Evolutionary conservation across 768 basidiomycete species (phyloP).

Genomic region (Phanerodontia chrysosporium): DNA sequence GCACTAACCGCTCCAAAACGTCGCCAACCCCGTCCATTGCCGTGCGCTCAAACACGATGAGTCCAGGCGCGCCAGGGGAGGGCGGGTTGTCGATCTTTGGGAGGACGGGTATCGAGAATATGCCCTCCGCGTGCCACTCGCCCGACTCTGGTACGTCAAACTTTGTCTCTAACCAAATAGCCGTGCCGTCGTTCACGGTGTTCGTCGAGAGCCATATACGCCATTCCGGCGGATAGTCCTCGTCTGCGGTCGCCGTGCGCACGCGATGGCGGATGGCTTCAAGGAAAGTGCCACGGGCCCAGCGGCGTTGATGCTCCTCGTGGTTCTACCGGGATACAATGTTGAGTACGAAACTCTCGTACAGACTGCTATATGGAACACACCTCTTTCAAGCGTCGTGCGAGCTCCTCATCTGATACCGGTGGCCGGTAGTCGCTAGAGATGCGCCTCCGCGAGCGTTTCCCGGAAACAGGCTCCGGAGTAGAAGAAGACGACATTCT

Average conservation of each 20-base stretch:
- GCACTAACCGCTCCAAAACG: slow-evolving; percentile 59
- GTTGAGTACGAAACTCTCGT: background rate
- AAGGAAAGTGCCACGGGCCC: slow-evolving; percentile 73
- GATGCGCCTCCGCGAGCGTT: slow-evolving; percentile 34
- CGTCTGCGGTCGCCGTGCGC: slow-evolving; percentile 23
- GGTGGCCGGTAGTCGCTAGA: slow-evolving; percentile 47
- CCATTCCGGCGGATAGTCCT: slow-evolving; percentile 40
- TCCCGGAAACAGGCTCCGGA: slow-evolving; percentile 22
- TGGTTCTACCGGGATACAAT: slow-evolving; percentile 49
- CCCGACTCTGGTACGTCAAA: slow-evolving; percentile 67
- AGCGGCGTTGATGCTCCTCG: slow-evolving; percentile 65
- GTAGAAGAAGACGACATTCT: slow-evolving; percentile 14
- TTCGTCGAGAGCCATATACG: slow-evolving; percentile 73
- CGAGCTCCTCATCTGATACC: slow-evolving; percentile 61
- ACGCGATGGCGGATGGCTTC: slow-evolving; percentile 39
- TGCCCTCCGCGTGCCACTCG: slow-evolving; percentile 50
- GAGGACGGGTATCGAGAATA: slow-evolving; percentile 58
- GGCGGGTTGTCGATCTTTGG: slow-evolving; percentile 18
- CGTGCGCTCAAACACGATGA: slow-evolving; percentile 74
- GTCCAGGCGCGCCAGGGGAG: slow-evolving; percentile 47
- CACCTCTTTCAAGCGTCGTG: slow-evolving; percentile 66
- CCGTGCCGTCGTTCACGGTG: slow-evolving; percentile 66
- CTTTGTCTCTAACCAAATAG: slow-evolving; percentile 77
- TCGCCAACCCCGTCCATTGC: slow-evolving; percentile 59
- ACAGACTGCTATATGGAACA: too few relatives aligned